Conservation (phyloP, 2,329 filamentous ascomycete genomes). For the Tolypocladium ovalisporum region DNA sequence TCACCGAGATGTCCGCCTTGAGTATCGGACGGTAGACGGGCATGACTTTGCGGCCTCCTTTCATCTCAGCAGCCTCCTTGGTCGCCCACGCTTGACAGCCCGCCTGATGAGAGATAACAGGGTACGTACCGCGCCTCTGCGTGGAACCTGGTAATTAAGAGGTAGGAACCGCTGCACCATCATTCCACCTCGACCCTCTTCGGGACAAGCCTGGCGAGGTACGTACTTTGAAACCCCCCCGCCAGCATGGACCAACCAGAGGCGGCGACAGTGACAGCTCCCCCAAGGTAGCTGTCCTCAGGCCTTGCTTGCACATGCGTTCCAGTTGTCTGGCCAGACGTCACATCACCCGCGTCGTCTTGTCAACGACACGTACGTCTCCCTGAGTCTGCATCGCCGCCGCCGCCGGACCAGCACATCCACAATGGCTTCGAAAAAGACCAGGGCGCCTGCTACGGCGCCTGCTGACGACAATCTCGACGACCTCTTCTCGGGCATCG, state of each 20-base stretch:
- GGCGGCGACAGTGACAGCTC: neutral
- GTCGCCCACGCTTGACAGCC: neutral
- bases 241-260: neutral
- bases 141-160: neutral
- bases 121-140: neutral
- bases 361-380: neutral
- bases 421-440: slow-evolving; percentile 50
- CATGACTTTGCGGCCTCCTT: neutral
- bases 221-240: neutral
- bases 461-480: slow-evolving; percentile 53
- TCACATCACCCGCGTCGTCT: neutral
- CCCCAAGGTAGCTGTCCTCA: neutral
- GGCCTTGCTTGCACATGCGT: neutral
- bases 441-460: slow-evolving; percentile 37
- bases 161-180: neutral
- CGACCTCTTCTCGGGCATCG: slow-evolving; percentile 54
- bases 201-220: neutral
- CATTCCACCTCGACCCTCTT: neutral
- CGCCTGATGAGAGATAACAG: neutral
- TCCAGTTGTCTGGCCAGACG: neutral
- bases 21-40: neutral
- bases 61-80: neutral
- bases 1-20: no score
- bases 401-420: neutral
- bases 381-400: neutral